Evolutionary conservation across 1,284 basidiomycete species (phyloP), one percentile per base, ranked within the genome.

Genomic region (Singerocomus inundabilis): DNA sequence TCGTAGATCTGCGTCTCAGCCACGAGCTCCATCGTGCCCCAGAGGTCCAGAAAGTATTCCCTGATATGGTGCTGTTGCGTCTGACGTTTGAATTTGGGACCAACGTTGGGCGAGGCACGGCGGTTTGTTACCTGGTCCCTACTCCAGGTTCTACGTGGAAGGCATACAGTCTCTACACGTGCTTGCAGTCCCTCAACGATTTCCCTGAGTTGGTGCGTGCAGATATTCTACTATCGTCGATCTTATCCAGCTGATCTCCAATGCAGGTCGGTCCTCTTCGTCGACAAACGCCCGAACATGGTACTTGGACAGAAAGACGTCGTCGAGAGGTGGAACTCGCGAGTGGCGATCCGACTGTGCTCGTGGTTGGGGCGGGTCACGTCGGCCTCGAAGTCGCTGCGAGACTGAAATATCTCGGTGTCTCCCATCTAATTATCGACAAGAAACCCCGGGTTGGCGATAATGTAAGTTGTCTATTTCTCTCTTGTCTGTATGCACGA

Each of bases 111-210:
- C 66, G 50, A 33, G 63, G 65, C 9, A 55, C 51, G 0, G 62
- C 39, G 0, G 47, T 67, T 12, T 59, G 53, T 28, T 51, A 54
- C 48, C 44, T 66, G 0, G 62, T 36, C 0, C 64, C 64, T 0
- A 6, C 46, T 0, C 51, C 53, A 6, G 54, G 51, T 24, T 26
- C 38, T 5, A 50, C 29, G 1, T 66, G 67, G 67, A 70, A 64
- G 49, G 67, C 57, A 2, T 68, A 69, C 32, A 48, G 39, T 1
- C 13, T 66, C 7, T 76, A 72, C 55, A 81, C 81, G 0, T 70
- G 73, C 49, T 66, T 82, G 29, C 75, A 80, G 33, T 71, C 69
- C 15, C 67, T 83, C 38, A 68, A 76, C 35, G 79, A 67, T 24
- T 70, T 71, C 54, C 73, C 75, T 0, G 77, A 78, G 24, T 46